Base-by-base conservation (phyloP, 2,329 filamentous ascomycete genomes). In the Tolypocladium guangdongense region DNA sequence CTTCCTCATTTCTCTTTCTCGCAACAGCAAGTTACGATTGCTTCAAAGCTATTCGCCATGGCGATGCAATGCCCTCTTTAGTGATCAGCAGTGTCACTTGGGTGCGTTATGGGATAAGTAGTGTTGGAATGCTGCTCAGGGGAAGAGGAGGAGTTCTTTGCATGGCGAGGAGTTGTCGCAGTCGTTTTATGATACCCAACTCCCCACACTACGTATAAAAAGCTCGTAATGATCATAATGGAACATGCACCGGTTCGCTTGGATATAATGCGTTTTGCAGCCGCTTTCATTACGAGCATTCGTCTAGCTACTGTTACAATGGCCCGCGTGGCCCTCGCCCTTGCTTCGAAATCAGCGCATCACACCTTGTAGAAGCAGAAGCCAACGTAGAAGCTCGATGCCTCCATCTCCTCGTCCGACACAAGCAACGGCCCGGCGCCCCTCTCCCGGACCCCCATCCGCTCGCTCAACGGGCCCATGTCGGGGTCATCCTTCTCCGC, bases 301-400 rank as follows among this genome's bases (percentile, higher is more conserved):
- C 43, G 27, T 32, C 43, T 20, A 18, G 6, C 7, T 46, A 46
- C 27, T 46, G 27, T 32, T 47, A 47, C 43, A 47, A 33, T 7
- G 43, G 7, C 18, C 18, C 18, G 4, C 18, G 18, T 10, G 27
- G 18, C 27, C 8, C 20, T 24, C 7, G 11, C 16, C 36, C 18
- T n/a, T 2, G 8, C 18, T 7, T 14, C 24, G 14, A 18, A 43
- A 24, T 27, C 16, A 46, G 43, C n/a, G 12, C 52, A 27, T 59
- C 76, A 93, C 47, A 95, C 89, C 75, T 96, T 96, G 72, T 96
- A 95, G 70, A 97, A 97, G 73, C 90, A 96, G 65, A 97, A 97
- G 1, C 88, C 91, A 62, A 95, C 82, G 65, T 97, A 97, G 65
- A 97, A 95, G 62, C 81, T 83, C 12, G 87, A 89, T 46, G 93